A percentile compares a stretch with the other conserved stretches of the same genome.
These are phyloP conservation scores for Ophiostoma tasmaniense DNA, from an alignment of 2,329 filamentous ascomycete species.

Conservation along the genomic window DNA sequence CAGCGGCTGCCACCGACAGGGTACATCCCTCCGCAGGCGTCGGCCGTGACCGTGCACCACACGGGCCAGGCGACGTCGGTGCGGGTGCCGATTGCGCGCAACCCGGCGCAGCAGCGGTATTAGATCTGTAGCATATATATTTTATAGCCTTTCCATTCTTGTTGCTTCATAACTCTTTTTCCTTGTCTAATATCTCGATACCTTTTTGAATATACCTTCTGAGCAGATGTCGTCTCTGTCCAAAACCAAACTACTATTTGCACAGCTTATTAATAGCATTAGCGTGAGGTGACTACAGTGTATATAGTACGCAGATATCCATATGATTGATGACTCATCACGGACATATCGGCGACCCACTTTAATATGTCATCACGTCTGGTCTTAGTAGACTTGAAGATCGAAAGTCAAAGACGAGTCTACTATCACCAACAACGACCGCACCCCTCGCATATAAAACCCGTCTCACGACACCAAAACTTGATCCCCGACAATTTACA, in stretches of 20 bases:
- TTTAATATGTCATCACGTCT: neutral
- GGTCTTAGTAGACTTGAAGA: too few relatives aligned
- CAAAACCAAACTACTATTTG: neutral
- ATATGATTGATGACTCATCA: neutral
- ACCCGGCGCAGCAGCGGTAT: neutral
- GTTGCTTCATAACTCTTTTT: neutral
- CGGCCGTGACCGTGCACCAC: constrained; percentile 12
- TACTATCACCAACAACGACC: neutral
- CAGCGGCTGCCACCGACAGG: neutral
- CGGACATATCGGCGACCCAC: neutral
- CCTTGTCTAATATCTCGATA: neutral
- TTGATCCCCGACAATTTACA: too few relatives aligned
- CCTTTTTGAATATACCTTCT: neutral
- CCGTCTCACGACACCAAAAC: neutral
- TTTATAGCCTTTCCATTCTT: neutral
- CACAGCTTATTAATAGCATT: too few relatives aligned
- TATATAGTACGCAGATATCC: neutral
- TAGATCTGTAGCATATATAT: neutral
- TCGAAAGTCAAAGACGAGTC: too few relatives aligned
- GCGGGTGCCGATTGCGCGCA: constrained; percentile 17
- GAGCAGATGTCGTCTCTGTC: too few relatives aligned
- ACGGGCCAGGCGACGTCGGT: constrained; percentile 15
- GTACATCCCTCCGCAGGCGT: constrained; percentile 4
- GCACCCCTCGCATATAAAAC: neutral
- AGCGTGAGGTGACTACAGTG: too few relatives aligned